Base-by-base conservation (phyloP, 495 filamentous ascomycete genomes). In the Penicillium ucsense region DNA sequence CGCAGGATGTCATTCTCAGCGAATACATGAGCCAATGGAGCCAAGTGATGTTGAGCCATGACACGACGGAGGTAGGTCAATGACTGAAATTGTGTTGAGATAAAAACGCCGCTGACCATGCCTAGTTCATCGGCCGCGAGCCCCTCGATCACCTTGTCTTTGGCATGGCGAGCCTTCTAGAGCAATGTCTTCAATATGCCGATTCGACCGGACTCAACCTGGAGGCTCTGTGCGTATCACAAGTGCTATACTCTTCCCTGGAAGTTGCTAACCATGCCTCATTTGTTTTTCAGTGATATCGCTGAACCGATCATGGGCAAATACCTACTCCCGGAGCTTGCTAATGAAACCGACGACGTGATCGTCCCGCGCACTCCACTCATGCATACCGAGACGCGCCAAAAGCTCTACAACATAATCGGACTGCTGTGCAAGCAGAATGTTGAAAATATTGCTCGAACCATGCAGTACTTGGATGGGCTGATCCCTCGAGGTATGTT, bases 301-400 rank as follows among this genome's bases (percentile, higher is more conserved):
- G 73, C 77, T 11, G 74, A 76, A 42, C 66, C 66, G 9, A 62
- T 92, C 10, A 83, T 89, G 54, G 74, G 67, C 49, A 78, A 71
- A 37, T 84, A 86, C 52, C 74, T 94, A 1, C 91, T 89, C 54
- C 84, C 81, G 1, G 75, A 75, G 6, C 63, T 83, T 27, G 69
- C 77, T 3, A 48, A 56, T 6, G 46, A 63, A 2, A 53, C 52
- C 2, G 52, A 55, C 11, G 47, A 54, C 3, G 40, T 45, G 2
- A 52, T 59, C 8, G 52, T 52, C 12, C 63, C 67, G 27, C 65
- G 59, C 34, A 56, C 71, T 66, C 70, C 79, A 55, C 53, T 80
- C 20, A 72, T 73, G 45, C 76, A 83, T 48, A 67, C 55, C 6
- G 47, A 59, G 12, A 85, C 84, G 11, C 73, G 88, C 35, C 68